A percentile compares a stretch with the other conserved stretches of the same genome.
Conservation (phyloP, 352 stramenopile genomes). For the Peronospora tabacina region DNA sequence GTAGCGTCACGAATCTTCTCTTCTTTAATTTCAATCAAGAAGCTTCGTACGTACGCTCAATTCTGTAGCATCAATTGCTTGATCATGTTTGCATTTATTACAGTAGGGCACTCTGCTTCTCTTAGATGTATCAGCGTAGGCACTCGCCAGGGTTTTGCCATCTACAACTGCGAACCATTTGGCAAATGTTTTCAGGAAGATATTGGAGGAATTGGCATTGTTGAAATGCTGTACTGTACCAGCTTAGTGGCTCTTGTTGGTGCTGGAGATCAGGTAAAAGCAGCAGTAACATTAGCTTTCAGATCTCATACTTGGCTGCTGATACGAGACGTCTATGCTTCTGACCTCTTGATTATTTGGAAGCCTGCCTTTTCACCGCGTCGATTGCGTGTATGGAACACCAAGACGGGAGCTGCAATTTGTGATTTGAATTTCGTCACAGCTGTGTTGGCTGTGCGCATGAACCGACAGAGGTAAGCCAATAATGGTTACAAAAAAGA, state of each 20-base stretch:
- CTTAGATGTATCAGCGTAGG: constrained; percentile 87
- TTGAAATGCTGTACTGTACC: constrained; percentile 91
- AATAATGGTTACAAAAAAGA: neutral
- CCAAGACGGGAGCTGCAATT: constrained; percentile 83
- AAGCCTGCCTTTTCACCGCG: constrained; percentile 86
- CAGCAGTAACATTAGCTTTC: neutral
- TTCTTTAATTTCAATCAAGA: constrained; percentile 91
- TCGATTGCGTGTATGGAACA: constrained; percentile 89
- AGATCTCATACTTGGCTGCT: too few species aligned
- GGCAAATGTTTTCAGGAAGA: constrained; percentile 82
- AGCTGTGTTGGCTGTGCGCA: constrained; percentile 81
- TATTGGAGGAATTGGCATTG: constrained; percentile 85
- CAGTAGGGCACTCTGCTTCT: neutral
- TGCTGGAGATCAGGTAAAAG: constrained; percentile 74
- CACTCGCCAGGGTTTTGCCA: constrained; percentile 77
- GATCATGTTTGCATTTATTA: neutral
- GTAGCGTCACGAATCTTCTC: constrained; percentile 57
- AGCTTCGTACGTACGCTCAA: constrained; percentile 51
- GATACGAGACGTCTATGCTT: neutral
- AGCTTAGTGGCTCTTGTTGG: constrained; percentile 89
- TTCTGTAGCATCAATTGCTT: neutral
- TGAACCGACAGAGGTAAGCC: constrained; percentile 82
- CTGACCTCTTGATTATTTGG: neutral
- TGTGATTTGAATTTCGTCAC: constrained; percentile 91
- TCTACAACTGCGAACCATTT: constrained; percentile 91